A percentile compares a stretch with the other conserved stretches of the same genome.
Evolutionary conservation across 2,329 filamentous ascomycete genomes (phyloP).

Genomic region (Lachnellula subtilissima): DNA sequence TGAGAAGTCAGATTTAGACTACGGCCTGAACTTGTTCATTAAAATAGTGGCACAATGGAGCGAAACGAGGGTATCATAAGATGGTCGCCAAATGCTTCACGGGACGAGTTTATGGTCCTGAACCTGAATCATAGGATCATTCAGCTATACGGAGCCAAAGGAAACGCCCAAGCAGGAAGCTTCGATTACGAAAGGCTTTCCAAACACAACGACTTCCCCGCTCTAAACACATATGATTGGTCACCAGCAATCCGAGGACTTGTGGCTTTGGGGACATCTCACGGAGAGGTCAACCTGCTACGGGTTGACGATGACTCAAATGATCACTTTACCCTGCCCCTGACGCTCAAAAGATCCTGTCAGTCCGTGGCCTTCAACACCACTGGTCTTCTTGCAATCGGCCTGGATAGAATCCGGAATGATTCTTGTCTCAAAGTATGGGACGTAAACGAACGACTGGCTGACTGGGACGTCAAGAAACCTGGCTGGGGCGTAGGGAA

Average conservation of each 20-base stretch:
- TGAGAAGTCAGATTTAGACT: too few relatives aligned
- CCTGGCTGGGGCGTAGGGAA: constrained; percentile 39
- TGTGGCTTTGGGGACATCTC: constrained; percentile 69
- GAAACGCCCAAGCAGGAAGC: constrained; percentile 49
- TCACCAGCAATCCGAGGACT: constrained; percentile 58
- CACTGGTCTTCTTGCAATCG: constrained; percentile 67
- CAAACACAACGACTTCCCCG: constrained; percentile 59
- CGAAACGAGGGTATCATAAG: constrained; percentile 51
- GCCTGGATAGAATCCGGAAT: constrained; percentile 74
- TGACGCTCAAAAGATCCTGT: constrained; percentile 72
- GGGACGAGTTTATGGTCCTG: constrained; percentile 60
- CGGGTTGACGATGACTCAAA: constrained; percentile 67
- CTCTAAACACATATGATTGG: constrained; percentile 63
- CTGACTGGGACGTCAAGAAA: constrained; percentile 41
- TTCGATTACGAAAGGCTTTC: constrained; percentile 56
- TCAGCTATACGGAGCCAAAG: constrained; percentile 58
- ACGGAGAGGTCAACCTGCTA: constrained; percentile 70
- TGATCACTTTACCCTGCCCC: constrained; percentile 58
- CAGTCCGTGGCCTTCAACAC: constrained; percentile 79
- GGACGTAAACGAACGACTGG: constrained; percentile 62
- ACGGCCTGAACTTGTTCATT: too few relatives aligned
- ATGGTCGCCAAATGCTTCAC: constrained; percentile 57
- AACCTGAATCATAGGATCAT: constrained; percentile 60
- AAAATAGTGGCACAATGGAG: constrained; percentile 22
- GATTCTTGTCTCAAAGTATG: constrained; percentile 80